Evolutionary conservation across 805 yeast genomes (phyloP).

Genomic region (Hanseniaspora meyeri): DNA sequence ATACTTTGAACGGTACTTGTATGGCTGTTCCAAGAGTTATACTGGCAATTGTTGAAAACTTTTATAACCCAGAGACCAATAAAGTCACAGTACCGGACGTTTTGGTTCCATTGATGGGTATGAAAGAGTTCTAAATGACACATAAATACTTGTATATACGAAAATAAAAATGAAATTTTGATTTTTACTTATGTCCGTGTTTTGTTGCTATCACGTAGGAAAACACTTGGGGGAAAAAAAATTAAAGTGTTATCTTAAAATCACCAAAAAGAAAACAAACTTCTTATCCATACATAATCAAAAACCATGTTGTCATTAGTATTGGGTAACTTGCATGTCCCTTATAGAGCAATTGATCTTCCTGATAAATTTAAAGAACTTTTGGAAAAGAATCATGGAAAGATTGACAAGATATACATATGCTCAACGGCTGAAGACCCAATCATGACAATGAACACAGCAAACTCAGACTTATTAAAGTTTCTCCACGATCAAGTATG

Average conservation of each 20-base stretch:
- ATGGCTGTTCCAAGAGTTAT: conserved; percentile 89
- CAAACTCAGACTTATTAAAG: background rate
- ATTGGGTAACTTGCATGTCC: conserved; percentile 81
- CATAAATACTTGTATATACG: background rate
- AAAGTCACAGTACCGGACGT: conserved; percentile 54
- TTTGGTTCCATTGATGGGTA: conserved; percentile 58
- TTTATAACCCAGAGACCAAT: conserved; percentile 47
- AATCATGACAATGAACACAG: background rate
- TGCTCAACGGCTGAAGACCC: conserved; percentile 10
- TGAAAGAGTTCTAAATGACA: conserved; percentile 30
- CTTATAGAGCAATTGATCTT: conserved; percentile 62
- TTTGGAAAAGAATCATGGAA: background rate
- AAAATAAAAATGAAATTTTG: background rate
- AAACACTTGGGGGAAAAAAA: too few relatives aligned
- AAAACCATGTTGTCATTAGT: conserved; percentile 55
- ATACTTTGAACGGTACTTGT: conserved; percentile 90
- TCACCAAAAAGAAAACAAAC: background rate
- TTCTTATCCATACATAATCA: background rate
- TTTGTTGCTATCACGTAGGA: background rate
- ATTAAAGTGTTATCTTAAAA: background rate
- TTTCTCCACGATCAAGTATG: conserved; percentile 3
- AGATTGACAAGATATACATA: conserved; percentile 13
- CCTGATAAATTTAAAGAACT: conserved; percentile 55
- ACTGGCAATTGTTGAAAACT: conserved; percentile 79
- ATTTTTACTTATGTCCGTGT: background rate